Base-by-base conservation (phyloP, 306 rosid genomes). In the Fragaria ananassa region DNA sequence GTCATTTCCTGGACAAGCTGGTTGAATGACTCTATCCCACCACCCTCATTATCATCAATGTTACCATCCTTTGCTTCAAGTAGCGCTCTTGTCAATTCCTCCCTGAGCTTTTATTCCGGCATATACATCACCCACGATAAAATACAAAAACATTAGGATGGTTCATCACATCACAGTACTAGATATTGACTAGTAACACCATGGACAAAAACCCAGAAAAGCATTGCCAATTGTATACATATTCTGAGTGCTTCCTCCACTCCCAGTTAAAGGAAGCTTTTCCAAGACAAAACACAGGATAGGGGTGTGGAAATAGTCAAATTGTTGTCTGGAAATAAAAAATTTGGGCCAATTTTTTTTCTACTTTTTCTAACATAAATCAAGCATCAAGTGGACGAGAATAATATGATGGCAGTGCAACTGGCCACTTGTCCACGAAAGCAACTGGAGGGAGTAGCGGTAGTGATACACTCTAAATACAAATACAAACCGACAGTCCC, bases 1-100 rank as follows among this genome's bases (percentile, higher is more conserved):
- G 86, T 79, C 89, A 91, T 80, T 70, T 89, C 97, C 74, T 80
- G 87, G 62, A 93, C 93, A 78, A 93, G 96, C 75, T 93, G 88
- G 78, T 91, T 83, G 84, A 93, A 91, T n/a, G 98, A 91, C 70
- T 72, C 89, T 6, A 79, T 82, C 61, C 84, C 70, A 64, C 47
- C 91, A 75, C 70, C 79, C 62, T 87, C 92, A n/a, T 81, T 41
- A 74, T 78, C 78, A 34, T 77, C 64, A 25, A 35, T 12, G 73
- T 76, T 77, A 53, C 82, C 88, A 2, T 82, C 91, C 70, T 81
- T 87, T 46, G 90, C 91, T 80, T 91, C 97, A 42, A 86, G 67
- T 17, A 93, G 82, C 27, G 89, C 96, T 81, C 88, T 85, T 9
- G 87, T 82, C 66, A 93, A 83, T 86, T 93, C 98, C 76, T 93